A percentile compares a stretch with the other conserved stretches of the same genome.
These are phyloP conservation scores for Gyrodon lividus DNA, from an alignment of 768 basidiomycete genomes.

Conservation along the genomic window DNA sequence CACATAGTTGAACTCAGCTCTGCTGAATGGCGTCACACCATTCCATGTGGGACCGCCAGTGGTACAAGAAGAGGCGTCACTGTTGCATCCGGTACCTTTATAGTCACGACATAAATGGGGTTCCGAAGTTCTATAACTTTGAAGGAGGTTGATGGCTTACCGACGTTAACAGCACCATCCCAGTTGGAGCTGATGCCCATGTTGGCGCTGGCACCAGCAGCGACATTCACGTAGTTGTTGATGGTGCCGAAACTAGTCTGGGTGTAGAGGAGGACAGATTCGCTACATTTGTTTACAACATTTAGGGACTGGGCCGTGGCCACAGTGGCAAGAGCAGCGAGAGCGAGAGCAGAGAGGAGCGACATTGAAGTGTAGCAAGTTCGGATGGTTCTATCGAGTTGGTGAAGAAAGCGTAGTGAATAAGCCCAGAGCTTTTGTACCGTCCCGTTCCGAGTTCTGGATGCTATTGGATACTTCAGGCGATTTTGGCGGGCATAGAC, in stretches of 20 bases:
- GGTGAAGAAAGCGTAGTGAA: not conserved
- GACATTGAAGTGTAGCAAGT: slow-evolving; percentile 19
- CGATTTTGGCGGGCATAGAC: not conserved
- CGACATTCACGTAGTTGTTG: slow-evolving; percentile 25
- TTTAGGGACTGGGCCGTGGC: slow-evolving; percentile 30
- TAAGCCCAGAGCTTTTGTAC: slow-evolving; percentile 13
- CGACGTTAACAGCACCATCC: slow-evolving; percentile 32
- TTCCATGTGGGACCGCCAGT: slow-evolving; percentile 32
- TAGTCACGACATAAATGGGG: slow-evolving; percentile 8
- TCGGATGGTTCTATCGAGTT: slow-evolving; percentile 1
- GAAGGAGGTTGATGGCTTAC: slow-evolving; percentile 10
- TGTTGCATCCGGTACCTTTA: slow-evolving; percentile 28
- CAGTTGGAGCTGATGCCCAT: slow-evolving; percentile 31
- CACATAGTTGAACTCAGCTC: slow-evolving; percentile 35
- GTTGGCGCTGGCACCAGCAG: slow-evolving; percentile 23
- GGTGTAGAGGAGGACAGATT: slow-evolving; percentile 31
- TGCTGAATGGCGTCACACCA: slow-evolving; percentile 31
- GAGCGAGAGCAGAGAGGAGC: slow-evolving; percentile 16
- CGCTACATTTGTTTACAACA: slow-evolving; percentile 25
- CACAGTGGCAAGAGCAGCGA: slow-evolving; percentile 18
- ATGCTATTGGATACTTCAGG: not conserved
- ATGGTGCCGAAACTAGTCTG: slow-evolving; percentile 30
- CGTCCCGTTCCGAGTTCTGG: not conserved
- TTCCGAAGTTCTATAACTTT: not conserved
- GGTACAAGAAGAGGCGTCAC: slow-evolving; percentile 21